Base-by-base conservation (phyloP, 495 filamentous ascomycete species). In the Rhypophila decipiens region DNA sequence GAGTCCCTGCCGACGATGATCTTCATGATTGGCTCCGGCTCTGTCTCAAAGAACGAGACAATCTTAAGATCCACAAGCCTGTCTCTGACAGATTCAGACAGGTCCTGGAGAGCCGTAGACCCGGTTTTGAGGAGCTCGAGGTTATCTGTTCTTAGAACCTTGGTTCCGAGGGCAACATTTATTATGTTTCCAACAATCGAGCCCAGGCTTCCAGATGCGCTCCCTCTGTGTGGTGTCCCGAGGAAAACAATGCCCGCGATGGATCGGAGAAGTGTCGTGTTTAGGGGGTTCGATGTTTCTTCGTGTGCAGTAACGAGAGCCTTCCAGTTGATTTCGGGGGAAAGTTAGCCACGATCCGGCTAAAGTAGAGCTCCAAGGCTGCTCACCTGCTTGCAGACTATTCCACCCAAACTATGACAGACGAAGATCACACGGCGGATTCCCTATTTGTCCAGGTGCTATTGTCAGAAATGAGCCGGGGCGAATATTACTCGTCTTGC, bases 361-460 rank as follows among this genome's bases (percentile, higher is more conserved):
- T n/a, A n/a, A n/a, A n/a, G n/a, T n/a, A n/a, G n/a, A n/a, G n/a
- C n/a, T n/a, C n/a, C n/a, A n/a, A n/a, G n/a, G n/a, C n/a, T n/a
- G 24, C 39, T 3, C 19, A 50, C 47, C 39, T 50, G 39, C 29
- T 50, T 43, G 17, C 13, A 50, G 2, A 50, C 40, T 2, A 50
- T 42, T 13, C 47, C 47, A 10, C 47, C 47, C 3, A 50, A 23
- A 41, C 47, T 44, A 38, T 50, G 47, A 29, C 47, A 50, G 2
- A 50, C 40, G 18, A 50, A 50, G 4, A 50, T 44, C 18, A 50
- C 39, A 2, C 20, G 4, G 5, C 47, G 39, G 7, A 17, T 22
- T 7, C 22, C 24, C 46, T 47, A 12, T 18, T 10, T 39, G 36
- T 18, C 36, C 20, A 18, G 36, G n/a, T 22, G 20, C 20, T 4